Base-by-base conservation (phyloP, 1,284 basidiomycete species). In the Stygiomarasmius scandens region DNA sequence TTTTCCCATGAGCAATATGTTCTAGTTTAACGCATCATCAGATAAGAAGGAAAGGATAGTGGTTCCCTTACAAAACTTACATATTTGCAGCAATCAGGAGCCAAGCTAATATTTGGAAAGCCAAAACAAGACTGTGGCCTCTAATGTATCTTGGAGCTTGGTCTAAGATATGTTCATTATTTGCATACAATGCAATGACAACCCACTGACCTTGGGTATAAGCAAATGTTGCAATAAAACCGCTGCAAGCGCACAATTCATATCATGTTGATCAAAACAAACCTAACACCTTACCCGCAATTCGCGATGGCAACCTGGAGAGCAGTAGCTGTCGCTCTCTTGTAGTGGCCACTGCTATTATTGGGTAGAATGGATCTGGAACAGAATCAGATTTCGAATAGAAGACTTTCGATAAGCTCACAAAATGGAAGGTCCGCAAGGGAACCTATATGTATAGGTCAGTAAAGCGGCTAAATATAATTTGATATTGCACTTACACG, bases 271-370 rank as follows among this genome's bases (percentile, higher is more conserved):
- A n/a, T n/a, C n/a, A n/a, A n/a, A n/a, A n/a, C n/a, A 16, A 16
- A 34, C n/a, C n/a, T n/a, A n/a, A n/a, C n/a, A n/a, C n/a, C 55
- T 48, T 20, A 83, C 83, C 82, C 82, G 41, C 73, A 70, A 58
- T 85, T 85, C 3, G 82, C 78, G 36, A 85, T 69, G 6, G 82
- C 83, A 1, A 85, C 69, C 60, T 85, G 83, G 8, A 86, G 67
- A 2, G 77, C 84, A 14, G 81, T 82, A 1, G 84, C 78, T 0
- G 84, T 85, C 2, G 84, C 83, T 57, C 80, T 81, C 71, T 87
- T 87, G 68, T 84, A 86, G 64, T 86, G 83, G 0, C 84, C 84
- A 11, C 78, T 76, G 57, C 74, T 80, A 63, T 87, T 87, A 63
- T 87, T 87, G 3, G 84, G 83, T 8, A 86, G 71, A 52, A 86